Conservation (phyloP, 2,329 filamentous ascomycete genomes). For the Lizonia empirigonia region DNA sequence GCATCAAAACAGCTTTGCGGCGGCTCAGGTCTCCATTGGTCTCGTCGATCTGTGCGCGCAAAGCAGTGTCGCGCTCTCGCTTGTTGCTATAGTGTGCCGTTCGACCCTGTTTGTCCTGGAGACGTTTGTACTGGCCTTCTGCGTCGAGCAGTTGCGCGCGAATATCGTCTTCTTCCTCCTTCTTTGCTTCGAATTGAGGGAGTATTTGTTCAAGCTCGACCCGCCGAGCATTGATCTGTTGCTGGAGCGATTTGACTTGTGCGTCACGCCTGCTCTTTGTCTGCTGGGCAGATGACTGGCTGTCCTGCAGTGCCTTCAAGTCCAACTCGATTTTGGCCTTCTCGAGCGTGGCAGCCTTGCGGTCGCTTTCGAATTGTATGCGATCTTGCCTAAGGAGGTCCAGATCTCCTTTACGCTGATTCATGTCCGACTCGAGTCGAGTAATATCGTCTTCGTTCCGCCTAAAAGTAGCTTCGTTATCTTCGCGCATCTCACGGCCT, state of each 20-base stretch:
- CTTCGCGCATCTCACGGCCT: slow-evolving; percentile 83
- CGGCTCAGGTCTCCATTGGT: slow-evolving; percentile 76
- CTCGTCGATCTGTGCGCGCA: slow-evolving; percentile 80
- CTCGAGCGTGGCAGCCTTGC: slow-evolving; percentile 77
- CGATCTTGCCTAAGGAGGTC: slow-evolving; percentile 86
- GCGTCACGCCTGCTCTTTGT: slow-evolving; percentile 71
- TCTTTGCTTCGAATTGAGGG: slow-evolving; percentile 76
- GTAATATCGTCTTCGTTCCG: slow-evolving; percentile 80
- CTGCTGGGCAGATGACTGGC: slow-evolving; percentile 77
- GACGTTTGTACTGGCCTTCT: slow-evolving; percentile 74
- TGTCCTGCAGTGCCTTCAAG: slow-evolving; percentile 80
- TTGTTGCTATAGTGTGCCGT: slow-evolving; percentile 88
- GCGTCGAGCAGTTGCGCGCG: slow-evolving; percentile 76
- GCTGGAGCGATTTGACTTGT: slow-evolving; percentile 73
- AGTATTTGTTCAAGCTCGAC: slow-evolving; percentile 74
- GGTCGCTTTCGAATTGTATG: slow-evolving; percentile 85
- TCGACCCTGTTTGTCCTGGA: slow-evolving; percentile 91
- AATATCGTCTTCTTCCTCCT: slow-evolving; percentile 72
- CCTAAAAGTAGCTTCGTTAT: slow-evolving; percentile 75
- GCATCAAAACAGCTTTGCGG: slow-evolving; percentile 82
- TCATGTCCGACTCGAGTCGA: slow-evolving; percentile 77
- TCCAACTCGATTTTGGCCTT: slow-evolving; percentile 87
- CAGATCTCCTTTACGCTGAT: slow-evolving; percentile 78
- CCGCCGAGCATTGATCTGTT: slow-evolving; percentile 77
- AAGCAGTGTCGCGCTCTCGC: slow-evolving; percentile 81